Percentiles rank a stretch among this genome's conserved stretches.
Evolutionary conservation across 2,329 filamentous ascomycete species (phyloP).

Genomic region (Penicillium sclerotigenum): DNA sequence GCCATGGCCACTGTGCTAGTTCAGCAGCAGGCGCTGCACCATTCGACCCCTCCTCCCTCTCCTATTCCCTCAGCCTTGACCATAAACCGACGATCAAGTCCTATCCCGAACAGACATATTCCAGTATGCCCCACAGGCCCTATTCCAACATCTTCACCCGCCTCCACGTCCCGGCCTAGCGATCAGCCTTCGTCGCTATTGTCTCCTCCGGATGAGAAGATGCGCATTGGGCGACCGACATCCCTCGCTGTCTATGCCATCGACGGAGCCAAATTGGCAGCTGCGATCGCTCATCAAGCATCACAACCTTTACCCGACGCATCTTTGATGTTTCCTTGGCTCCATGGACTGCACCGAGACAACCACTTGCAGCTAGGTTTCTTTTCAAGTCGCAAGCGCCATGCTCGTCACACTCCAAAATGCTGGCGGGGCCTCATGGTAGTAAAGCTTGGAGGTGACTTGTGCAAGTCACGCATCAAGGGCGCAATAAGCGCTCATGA

Average conservation of each 20-base stretch:
- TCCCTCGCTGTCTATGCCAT: conserved; percentile 64
- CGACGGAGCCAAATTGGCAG: conserved; percentile 63
- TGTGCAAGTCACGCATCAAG: conserved; percentile 72
- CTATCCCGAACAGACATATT: conserved; percentile 84
- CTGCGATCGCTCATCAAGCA: conserved; percentile 72
- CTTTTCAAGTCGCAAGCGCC: conserved; percentile 73
- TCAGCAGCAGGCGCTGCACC: conserved; percentile 45
- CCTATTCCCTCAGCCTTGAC: conserved; percentile 50
- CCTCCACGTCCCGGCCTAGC: conserved; percentile 41
- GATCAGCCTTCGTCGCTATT: conserved; percentile 66
- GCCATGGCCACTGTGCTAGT: conserved; percentile 49
- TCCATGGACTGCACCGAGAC: conserved; percentile 84
- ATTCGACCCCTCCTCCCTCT: conserved; percentile 50
- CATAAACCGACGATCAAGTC: conserved; percentile 58
- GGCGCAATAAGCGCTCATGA: conserved; percentile 82
- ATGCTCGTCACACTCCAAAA: conserved; percentile 66
- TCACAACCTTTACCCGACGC: conserved; percentile 80
- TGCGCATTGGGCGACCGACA: conserved; percentile 54
- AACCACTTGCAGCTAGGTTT: conserved; percentile 89
- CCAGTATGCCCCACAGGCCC: conserved; percentile 85
- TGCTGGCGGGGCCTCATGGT: conserved; percentile 79
- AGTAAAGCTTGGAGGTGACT: conserved; percentile 83
- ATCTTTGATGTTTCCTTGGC: conserved; percentile 88
- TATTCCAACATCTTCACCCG: conserved; percentile 53
- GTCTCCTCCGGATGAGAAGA: conserved; percentile 67